Conservation (phyloP, 1,284 basidiomycete genomes). For the Fomitiporia mediterranea region DNA sequence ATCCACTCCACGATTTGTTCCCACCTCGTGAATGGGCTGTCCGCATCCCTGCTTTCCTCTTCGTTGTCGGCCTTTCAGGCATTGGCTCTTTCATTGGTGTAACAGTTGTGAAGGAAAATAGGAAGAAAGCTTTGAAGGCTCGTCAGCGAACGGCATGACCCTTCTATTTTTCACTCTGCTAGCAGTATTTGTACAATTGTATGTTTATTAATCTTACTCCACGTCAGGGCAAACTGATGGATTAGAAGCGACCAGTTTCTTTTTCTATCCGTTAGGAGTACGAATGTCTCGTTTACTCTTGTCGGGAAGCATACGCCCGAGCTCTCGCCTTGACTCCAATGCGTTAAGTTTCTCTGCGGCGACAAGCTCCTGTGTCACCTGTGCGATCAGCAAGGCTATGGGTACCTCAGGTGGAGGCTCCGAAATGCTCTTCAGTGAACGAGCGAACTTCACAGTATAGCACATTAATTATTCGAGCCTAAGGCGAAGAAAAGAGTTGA, state of each 20-base stretch:
- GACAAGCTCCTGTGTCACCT: constrained; percentile 52
- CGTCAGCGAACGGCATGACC: constrained; percentile 49
- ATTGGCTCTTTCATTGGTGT: constrained; percentile 77
- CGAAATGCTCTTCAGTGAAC: constrained; percentile 45
- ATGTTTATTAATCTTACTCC: constrained; percentile 2
- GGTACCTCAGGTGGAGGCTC: constrained; percentile 44
- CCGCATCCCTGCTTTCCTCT: constrained; percentile 76
- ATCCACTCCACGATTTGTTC: constrained; percentile 73
- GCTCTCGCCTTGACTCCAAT: constrained; percentile 37
- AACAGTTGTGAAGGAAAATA: constrained; percentile 73
- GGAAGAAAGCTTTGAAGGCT: constrained; percentile 57
- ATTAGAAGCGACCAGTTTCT: neutral
- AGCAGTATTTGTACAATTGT: neutral
- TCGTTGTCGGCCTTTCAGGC: constrained; percentile 72
- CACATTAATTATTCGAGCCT: neutral
- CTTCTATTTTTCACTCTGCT: neutral
- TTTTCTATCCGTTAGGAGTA: constrained; percentile 6
- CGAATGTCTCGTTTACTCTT: constrained; percentile 24
- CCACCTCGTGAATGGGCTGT: constrained; percentile 90
- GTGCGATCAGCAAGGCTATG: constrained; percentile 42
- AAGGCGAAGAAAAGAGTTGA: neutral
- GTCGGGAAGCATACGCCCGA: constrained; percentile 22
- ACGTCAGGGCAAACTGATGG: too few relatives aligned
- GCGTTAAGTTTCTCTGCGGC: constrained; percentile 59
- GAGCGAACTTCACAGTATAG: constrained; percentile 37